These are phyloP conservation scores for Tolypocladium endophyticum DNA, from an alignment of 2,329 filamentous ascomycete species.

Conservation along the genomic window DNA sequence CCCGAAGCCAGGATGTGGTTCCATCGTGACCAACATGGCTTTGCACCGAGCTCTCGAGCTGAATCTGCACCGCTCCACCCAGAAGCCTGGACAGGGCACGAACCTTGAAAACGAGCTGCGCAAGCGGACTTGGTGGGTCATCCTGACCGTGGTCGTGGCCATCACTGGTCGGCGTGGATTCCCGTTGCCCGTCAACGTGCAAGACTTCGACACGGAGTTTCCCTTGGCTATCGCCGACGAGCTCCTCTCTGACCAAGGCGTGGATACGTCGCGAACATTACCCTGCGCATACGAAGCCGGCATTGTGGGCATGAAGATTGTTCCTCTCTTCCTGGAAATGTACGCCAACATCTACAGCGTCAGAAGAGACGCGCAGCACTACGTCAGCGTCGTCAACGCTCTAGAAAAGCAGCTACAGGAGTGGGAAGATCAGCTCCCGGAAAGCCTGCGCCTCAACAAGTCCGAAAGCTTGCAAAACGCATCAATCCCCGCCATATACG, in stretches of 20 bases:
- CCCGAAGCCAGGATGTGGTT: constrained; percentile 67
- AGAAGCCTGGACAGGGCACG: constrained; percentile 32
- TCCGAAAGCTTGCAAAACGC: constrained; percentile 28
- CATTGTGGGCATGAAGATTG: constrained; percentile 53
- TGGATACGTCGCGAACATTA: constrained; percentile 42
- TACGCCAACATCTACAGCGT: constrained; percentile 69
- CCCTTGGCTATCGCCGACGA: constrained; percentile 64
- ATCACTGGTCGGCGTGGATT: constrained; percentile 66
- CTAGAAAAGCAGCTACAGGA: constrained; percentile 54
- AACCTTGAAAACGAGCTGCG: constrained; percentile 63
- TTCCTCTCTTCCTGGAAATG: constrained; percentile 61
- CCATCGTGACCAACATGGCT: constrained; percentile 54
- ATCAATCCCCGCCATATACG: constrained; percentile 42
- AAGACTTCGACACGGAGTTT: constrained; percentile 71
- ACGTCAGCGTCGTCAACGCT: constrained; percentile 50
- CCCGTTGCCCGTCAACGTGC: constrained; percentile 62
- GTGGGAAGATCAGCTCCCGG: constrained; percentile 56
- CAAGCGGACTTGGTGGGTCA: constrained; percentile 68
- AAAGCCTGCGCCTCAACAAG: constrained; percentile 41
- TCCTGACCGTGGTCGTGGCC: constrained; percentile 56
- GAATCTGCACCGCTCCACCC: constrained; percentile 62
- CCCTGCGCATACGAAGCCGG: constrained; percentile 59
- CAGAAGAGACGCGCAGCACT: constrained; percentile 49
- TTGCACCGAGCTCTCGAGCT: constrained; percentile 63
- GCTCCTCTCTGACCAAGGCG: constrained; percentile 52